phyloP scores from a whole-genome alignment of 768 basidiomycete genomes.

The Clavaria fumosa region DNA sequence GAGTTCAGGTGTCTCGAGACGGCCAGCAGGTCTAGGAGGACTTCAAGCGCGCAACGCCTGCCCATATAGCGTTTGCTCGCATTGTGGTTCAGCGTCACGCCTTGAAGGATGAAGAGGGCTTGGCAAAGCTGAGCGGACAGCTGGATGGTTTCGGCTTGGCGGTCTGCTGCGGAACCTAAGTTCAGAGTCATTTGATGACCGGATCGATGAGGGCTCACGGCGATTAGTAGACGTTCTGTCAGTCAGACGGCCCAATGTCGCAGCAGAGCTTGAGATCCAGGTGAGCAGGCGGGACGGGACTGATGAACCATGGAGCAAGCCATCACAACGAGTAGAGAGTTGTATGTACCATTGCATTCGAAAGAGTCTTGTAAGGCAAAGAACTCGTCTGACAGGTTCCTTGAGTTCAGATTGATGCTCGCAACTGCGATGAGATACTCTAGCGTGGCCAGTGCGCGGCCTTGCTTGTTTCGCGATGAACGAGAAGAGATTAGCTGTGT shows the following conservation, averaged over 20 bases:
- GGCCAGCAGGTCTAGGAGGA: conserved; percentile 56
- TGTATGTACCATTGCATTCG: conserved; percentile 59
- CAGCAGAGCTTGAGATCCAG: conserved; percentile 41
- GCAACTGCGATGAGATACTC: conserved; percentile 39
- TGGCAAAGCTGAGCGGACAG: conserved; percentile 40
- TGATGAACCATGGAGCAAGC: conserved; percentile 14
- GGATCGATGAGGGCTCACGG: conserved; percentile 19
- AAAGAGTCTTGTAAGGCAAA: conserved; percentile 61
- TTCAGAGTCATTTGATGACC: background rate
- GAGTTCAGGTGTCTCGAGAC: conserved; percentile 56
- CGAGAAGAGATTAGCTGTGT: conserved; percentile 51
- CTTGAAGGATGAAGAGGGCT: conserved; percentile 60
- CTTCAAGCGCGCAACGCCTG: conserved; percentile 42
- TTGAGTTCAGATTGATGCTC: conserved; percentile 27
- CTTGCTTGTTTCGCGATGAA: conserved; percentile 34
- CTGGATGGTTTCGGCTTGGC: conserved; percentile 30
- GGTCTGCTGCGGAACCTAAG: conserved; percentile 19
- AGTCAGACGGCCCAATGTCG: conserved; percentile 33
- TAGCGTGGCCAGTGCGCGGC: conserved; percentile 37
- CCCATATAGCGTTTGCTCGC: conserved; percentile 57
- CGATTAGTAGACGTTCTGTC: conserved; percentile 31
- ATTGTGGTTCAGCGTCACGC: conserved; percentile 52
- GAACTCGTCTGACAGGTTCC: conserved; percentile 37
- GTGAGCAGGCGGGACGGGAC: conserved; percentile 52
- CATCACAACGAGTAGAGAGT: background rate